Evolutionary conservation across 1,139 yeast species (phyloP).

Genomic region (Saccharomycopsis hybrid): DNA sequence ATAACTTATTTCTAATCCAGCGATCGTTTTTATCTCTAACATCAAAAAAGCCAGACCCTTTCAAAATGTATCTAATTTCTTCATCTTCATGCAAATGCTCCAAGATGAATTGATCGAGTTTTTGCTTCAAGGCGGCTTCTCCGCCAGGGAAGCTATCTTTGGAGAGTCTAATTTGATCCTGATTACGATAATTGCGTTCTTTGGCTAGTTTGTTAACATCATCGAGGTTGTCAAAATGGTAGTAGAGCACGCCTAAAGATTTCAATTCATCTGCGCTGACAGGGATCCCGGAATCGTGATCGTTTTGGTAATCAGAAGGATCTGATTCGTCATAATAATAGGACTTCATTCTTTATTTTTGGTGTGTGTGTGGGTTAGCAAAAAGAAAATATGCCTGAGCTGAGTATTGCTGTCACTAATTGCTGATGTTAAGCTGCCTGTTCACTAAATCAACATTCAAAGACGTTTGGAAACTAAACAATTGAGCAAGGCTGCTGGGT

Average conservation of each 20-base stretch:
- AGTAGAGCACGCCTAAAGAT: conserved; percentile 66
- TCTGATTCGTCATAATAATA: conserved; percentile 70
- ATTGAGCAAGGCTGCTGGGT: no score
- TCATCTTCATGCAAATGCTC: conserved; percentile 97
- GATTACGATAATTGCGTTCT: conserved; percentile 68
- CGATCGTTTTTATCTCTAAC: conserved; percentile 60
- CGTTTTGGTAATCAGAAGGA: conserved; percentile 60
- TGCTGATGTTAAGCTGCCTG: no score
- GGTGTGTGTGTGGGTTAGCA: no score
- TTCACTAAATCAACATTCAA: no score
- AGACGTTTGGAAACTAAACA: no score
- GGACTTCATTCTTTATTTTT: conserved; percentile 42
- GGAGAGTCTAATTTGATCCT: conserved; percentile 65
- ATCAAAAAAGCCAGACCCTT: conserved; percentile 91
- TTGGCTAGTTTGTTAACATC: conserved; percentile 63
- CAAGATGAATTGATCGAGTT: conserved; percentile 64
- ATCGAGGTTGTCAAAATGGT: conserved; percentile 42
- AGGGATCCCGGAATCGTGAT: conserved; percentile 62
- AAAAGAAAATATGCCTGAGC: no score
- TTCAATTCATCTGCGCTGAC: conserved; percentile 47
- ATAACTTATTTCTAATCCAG: conserved; percentile 75
- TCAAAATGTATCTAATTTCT: conserved; percentile 84
- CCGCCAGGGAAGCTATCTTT: conserved; percentile 61
- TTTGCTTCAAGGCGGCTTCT: conserved; percentile 49
- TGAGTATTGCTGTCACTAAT: no score